phyloP scores from a whole-genome alignment of 495 filamentous ascomycete species.

The Jackrogersella multiformis region DNA sequence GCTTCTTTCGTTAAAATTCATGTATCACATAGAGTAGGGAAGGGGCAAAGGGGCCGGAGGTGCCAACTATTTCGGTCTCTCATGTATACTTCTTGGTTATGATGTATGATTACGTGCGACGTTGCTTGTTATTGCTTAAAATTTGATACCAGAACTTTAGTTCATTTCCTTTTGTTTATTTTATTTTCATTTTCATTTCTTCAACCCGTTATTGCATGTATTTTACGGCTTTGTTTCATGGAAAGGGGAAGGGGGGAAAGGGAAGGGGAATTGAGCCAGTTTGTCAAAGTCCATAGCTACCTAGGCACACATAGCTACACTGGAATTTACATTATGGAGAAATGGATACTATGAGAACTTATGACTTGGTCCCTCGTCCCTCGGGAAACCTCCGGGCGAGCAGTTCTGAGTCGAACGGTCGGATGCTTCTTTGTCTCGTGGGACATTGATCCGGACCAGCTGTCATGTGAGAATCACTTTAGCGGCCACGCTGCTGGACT shows the following conservation, averaged over 20 bases:
- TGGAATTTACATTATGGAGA: neutral
- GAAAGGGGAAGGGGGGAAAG: neutral
- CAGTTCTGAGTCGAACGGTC: neutral
- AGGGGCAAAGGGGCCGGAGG: slow-evolving; percentile 7
- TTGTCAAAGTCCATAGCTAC: slow-evolving; percentile 5
- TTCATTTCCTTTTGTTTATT: slow-evolving; percentile 14
- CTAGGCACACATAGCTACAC: neutral
- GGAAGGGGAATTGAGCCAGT: slow-evolving; percentile 1
- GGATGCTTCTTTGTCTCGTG: slow-evolving; percentile 14
- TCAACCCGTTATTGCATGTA: neutral
- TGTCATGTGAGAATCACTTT: slow-evolving; percentile 12
- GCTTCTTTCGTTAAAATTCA: slow-evolving; percentile 12
- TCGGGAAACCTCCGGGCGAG: neutral
- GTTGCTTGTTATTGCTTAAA: slow-evolving; percentile 11
- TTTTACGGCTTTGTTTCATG: neutral
- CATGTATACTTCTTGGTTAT: slow-evolving; percentile 1
- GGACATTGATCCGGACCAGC: neutral
- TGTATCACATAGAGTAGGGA: neutral
- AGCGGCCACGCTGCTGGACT: neutral
- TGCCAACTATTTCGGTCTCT: slow-evolving; percentile 2
- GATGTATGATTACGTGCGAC: slow-evolving; percentile 2
- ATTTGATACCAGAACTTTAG: slow-evolving; percentile 27
- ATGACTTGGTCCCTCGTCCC: neutral
- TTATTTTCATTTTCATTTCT: neutral
- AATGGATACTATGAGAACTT: neutral